These are phyloP conservation scores for Hyphopichia pseudoburtonii DNA, from an alignment of 1,139 yeast species.

Conservation along the genomic window DNA sequence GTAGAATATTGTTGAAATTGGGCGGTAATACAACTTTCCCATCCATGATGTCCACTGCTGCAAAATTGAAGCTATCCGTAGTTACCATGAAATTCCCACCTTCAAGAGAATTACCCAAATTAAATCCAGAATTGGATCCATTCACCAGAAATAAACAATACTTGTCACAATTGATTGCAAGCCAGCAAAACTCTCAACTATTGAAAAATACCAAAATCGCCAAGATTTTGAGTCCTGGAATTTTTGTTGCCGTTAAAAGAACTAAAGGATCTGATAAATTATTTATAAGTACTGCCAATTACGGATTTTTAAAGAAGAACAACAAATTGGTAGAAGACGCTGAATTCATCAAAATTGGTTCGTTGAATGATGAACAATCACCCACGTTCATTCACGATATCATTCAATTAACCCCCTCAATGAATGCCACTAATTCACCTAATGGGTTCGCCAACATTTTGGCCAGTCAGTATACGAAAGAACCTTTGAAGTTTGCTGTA, in stretches of 20 bases:
- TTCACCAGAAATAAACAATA: slow-evolving; percentile 47
- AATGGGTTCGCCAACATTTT: slow-evolving; percentile 79
- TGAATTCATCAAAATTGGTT: slow-evolving; percentile 62
- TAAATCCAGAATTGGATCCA: slow-evolving; percentile 49
- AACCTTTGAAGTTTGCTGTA: slow-evolving; percentile 71
- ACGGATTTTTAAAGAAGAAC: slow-evolving; percentile 74
- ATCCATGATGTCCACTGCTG: slow-evolving; percentile 25
- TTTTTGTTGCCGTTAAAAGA: slow-evolving; percentile 56
- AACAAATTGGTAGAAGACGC: slow-evolving; percentile 79
- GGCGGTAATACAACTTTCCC: slow-evolving; percentile 34
- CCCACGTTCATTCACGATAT: slow-evolving; percentile 63
- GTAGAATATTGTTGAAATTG: slow-evolving; percentile 66
- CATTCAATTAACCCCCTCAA: slow-evolving; percentile 65
- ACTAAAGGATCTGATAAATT: slow-evolving; percentile 50
- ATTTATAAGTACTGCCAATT: slow-evolving; percentile 79
- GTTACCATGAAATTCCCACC: slow-evolving; percentile 74
- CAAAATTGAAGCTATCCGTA: slow-evolving; percentile 40
- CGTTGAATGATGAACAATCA: slow-evolving; percentile 21
- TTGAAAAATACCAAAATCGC: slow-evolving; percentile 48
- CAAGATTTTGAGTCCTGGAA: slow-evolving; percentile 77
- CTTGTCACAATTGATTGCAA: slow-evolving; percentile 39
- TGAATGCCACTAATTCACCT: slow-evolving; percentile 71
- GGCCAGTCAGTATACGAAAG: slow-evolving; percentile 76
- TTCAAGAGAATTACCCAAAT: slow-evolving; percentile 58
- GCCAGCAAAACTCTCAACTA: slow-evolving; percentile 47